Conservation (phyloP, 2,329 filamentous ascomycete species). For the Penicillium sp. region DNA sequence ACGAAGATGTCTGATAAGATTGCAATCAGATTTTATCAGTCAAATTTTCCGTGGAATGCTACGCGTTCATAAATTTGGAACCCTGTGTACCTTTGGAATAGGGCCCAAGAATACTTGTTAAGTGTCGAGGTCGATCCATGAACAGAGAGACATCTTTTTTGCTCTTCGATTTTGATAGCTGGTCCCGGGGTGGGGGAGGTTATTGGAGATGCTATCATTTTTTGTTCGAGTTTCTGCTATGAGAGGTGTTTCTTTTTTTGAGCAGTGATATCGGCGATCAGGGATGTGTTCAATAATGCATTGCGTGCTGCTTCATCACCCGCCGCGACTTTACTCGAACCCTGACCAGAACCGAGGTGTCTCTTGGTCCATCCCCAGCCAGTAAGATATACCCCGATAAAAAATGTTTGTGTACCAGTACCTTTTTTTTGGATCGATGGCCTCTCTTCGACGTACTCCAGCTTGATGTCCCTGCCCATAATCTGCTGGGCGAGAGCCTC, state of each 20-base stretch:
- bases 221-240: not conserved
- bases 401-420: conserved; percentile 46
- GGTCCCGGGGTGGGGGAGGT: not conserved
- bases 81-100: not conserved
- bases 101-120: not conserved
- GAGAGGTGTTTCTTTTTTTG: not conserved
- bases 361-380: conserved; percentile 52
- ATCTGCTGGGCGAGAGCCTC: conserved; percentile 58
- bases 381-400: conserved; percentile 52
- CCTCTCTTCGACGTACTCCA: conserved; percentile 61
- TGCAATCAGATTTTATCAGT: not conserved
- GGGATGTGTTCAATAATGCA: conserved; percentile 43
- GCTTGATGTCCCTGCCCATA: conserved; percentile 59
- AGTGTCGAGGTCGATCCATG: not conserved
- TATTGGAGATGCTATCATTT: not conserved
- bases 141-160: not conserved
- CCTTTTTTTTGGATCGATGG: conserved; percentile 37
- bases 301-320: conserved; percentile 50
- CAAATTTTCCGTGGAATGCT: not conserved
- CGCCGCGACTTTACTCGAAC: conserved; percentile 49
- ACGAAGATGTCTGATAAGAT: not conserved
- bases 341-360: conserved; percentile 51
- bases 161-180: not conserved
- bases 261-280: conserved; percentile 44
- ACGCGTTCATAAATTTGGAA: not conserved